Percentiles rank a stretch among this genome's conserved stretches.
Evolutionary conservation across 225 moss, liverwort and hornwort genomes (phyloP).

Genomic region (Marchantia polymorpha): DNA sequence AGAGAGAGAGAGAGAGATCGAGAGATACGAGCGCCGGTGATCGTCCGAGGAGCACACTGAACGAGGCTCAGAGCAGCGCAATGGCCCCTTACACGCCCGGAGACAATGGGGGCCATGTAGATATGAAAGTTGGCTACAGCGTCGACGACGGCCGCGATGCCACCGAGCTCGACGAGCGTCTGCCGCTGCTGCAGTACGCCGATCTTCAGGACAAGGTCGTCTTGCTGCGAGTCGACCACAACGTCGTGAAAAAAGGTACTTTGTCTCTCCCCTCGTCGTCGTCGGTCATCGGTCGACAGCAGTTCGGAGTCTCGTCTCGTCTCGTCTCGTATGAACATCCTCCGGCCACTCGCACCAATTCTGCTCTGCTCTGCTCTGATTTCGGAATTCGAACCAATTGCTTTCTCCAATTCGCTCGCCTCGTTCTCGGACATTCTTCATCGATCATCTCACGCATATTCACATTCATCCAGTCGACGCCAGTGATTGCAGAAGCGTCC

Average conservation of each 20-base stretch:
- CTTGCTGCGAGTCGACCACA: slow-evolving; percentile 89
- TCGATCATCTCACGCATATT: no score
- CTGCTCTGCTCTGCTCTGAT: no score
- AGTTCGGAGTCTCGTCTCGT: neutral
- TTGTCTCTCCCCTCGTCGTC: neutral
- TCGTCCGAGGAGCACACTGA: neutral
- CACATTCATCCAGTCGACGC: no score
- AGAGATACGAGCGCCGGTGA: neutral
- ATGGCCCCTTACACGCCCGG: slow-evolving; percentile 73
- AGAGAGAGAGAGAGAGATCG: neutral
- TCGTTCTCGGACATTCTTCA: no score
- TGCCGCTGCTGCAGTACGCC: slow-evolving; percentile 79
- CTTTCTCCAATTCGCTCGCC: no score
- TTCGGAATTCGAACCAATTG: no score
- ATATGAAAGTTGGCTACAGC: slow-evolving; percentile 75
- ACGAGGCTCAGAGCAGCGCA: neutral
- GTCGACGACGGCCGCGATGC: slow-evolving; percentile 66
- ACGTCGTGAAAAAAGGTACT: slow-evolving; percentile 82
- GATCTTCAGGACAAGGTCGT: slow-evolving; percentile 90
- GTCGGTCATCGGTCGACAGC: neutral
- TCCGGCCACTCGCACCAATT: no score
- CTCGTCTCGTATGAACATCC: neutral
- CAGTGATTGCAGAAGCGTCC: no score
- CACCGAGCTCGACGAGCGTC: slow-evolving; percentile 58
- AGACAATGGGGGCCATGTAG: slow-evolving; percentile 45